Evolutionary conservation across 192 early-diverging fungal genomes (phyloP), one percentile per base, ranked within the genome.

Genomic region (Entophlyctis helioformis): DNA sequence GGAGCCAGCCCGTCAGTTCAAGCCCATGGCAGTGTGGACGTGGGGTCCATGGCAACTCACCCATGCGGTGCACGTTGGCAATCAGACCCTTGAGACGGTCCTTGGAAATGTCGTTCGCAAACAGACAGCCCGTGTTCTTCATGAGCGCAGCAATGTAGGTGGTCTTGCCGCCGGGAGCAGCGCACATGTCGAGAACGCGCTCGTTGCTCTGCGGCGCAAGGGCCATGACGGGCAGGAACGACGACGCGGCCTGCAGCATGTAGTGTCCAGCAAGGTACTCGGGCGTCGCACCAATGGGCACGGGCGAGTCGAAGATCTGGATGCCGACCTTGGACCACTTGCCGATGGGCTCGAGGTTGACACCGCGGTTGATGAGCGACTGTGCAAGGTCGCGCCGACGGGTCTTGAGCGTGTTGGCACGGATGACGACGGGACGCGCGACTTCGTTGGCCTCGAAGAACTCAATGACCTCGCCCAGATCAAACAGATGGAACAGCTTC

Each of bases 371-470:
- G 48, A 95, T 91, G 42, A 98, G 61, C 18, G 88, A 75, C 61
- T 98, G 91, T 2, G 91, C 96, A 20, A 98, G 64, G 47, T 98
- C 96, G 45, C 93, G 72, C 35, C 93, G 77, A 46, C 91, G 76
- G 18, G 93, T 86, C 66, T 89, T 86, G 16, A 98, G 67, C 13
- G 93, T 98, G 67, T 98, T 98, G 26, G 96, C 83, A 34, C 96
- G 83, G 60, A 98, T 90, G 15, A 91, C 91, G 5, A 98, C 82
- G 0, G 96, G 96, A 26, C 96, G 73, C 24, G 87, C 81, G 0
- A 90, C 83, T 67, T 98, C 96, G 69, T 98, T 98, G 42, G 96
- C 91, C 59, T 98, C 96, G 53, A 98, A 96, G 67, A 98, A 98
- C 60, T 95, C 93, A 23, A 98, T 79, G 0, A 64, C 63, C 57